These are phyloP conservation scores for Telopea speciosissima DNA, from an alignment of 177 flowering plant species.

Conservation along the genomic window DNA sequence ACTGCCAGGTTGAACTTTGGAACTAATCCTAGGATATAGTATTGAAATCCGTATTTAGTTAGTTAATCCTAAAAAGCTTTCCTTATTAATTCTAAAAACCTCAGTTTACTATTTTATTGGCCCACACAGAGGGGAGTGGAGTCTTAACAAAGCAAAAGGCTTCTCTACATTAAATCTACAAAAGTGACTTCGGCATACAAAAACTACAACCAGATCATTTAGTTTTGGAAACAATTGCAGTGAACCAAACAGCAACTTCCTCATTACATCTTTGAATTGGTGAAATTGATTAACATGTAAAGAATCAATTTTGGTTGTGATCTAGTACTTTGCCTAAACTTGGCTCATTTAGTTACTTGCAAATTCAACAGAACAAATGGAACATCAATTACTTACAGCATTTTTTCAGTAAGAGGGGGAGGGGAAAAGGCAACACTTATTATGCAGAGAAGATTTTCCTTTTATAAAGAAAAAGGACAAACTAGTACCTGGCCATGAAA, in stretches of 20 bases:
- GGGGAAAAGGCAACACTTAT: too few relatives aligned
- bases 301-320: too few relatives aligned
- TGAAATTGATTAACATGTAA: neutral
- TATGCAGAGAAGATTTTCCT: neutral
- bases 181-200: neutral
- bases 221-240: neutral
- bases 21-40: neutral
- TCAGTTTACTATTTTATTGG: neutral
- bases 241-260: neutral
- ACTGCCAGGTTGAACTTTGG: neutral
- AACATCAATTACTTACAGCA: too few relatives aligned
- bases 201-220: neutral
- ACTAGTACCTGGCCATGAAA: constrained; percentile 68
- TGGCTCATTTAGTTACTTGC: too few relatives aligned
- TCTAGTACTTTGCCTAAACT: too few relatives aligned
- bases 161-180: neutral
- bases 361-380: too few relatives aligned
- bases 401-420: too few relatives aligned
- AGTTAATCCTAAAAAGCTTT: too few relatives aligned
- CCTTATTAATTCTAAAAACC: neutral
- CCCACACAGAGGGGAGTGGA: neutral
- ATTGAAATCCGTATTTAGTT: too few relatives aligned
- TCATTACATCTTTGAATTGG: too few relatives aligned
- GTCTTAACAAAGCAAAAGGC: neutral
- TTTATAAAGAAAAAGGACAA: neutral